These are phyloP conservation scores for Cladosporium sp. DNA, from an alignment of 2,329 filamentous ascomycete genomes.

Conservation along the genomic window DNA sequence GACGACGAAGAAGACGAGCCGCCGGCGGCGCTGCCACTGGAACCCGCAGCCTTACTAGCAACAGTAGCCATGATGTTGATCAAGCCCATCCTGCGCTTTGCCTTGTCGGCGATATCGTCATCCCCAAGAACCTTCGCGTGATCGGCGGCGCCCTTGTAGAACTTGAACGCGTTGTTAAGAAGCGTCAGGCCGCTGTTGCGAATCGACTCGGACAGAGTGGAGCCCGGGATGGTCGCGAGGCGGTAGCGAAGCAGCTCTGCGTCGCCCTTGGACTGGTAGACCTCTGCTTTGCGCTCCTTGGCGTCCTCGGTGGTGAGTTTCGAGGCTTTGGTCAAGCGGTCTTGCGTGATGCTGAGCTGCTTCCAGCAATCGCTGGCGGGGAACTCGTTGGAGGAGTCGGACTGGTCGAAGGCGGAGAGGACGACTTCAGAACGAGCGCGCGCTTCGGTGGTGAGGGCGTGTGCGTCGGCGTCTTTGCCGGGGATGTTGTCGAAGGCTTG, in stretches of 20 bases:
- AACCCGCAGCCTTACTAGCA: conserved; percentile 44
- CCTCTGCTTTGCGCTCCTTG: conserved; percentile 50
- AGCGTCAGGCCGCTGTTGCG: conserved; percentile 50
- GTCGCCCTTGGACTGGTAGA: conserved; percentile 59
- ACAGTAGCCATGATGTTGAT: conserved; percentile 44
- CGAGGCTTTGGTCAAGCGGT: conserved; percentile 53
- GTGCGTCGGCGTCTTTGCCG: conserved; percentile 54
- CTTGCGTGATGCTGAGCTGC: conserved; percentile 53
- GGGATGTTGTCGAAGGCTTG: conserved; percentile 37
- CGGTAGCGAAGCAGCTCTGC: conserved; percentile 57
- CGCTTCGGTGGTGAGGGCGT: conserved; percentile 49
- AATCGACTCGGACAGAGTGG: conserved; percentile 45
- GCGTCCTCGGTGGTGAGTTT: conserved; percentile 50
- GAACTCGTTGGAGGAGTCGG: conserved; percentile 23
- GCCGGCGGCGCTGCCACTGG: conserved; percentile 39
- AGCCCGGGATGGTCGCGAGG: conserved; percentile 43
- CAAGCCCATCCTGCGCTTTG: conserved; percentile 39
- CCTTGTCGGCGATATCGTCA: conserved; percentile 52
- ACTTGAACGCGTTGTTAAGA: conserved; percentile 59
- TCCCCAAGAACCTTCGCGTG: conserved; percentile 47
- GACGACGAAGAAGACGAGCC: conserved; percentile 7
- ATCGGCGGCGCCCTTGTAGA: conserved; percentile 56
- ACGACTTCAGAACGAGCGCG: conserved; percentile 35
- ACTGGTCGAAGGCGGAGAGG: conserved; percentile 33
- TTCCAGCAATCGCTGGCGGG: conserved; percentile 51